Conservation (phyloP, 805 yeast species). For the Priceomyces castillae region DNA sequence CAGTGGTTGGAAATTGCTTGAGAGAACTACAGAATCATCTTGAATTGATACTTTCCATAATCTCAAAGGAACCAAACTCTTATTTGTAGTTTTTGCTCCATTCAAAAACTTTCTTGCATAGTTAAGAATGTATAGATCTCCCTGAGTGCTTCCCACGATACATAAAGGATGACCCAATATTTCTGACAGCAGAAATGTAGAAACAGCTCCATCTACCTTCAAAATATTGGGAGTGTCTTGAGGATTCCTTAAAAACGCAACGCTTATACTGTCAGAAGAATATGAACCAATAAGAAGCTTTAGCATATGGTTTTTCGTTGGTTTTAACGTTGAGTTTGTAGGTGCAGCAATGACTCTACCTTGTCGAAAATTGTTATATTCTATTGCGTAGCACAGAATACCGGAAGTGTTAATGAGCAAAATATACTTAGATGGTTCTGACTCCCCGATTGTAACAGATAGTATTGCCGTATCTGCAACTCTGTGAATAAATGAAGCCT, state of each 20-base stretch:
- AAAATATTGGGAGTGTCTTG: conserved; percentile 33
- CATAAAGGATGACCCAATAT: conserved; percentile 38
- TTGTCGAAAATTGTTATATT: conserved; percentile 27
- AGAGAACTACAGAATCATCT: conserved; percentile 13
- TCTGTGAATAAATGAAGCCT: conserved; percentile 34
- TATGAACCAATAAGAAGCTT: conserved; percentile 26
- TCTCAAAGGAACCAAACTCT: conserved; percentile 41
- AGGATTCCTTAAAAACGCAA: conserved; percentile 29
- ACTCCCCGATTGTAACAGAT: conserved; percentile 25
- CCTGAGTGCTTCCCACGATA: conserved; percentile 32
- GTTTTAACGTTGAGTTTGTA: conserved; percentile 23
- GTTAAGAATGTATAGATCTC: conserved; percentile 36
- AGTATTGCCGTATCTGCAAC: conserved; percentile 32
- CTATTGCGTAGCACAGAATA: conserved; percentile 21
- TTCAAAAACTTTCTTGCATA: conserved; percentile 36
- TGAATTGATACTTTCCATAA: conserved; percentile 28
- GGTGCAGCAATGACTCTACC: conserved; percentile 25
- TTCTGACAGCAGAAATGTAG: conserved; percentile 28
- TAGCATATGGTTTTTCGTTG: conserved; percentile 27
- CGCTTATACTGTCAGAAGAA: conserved; percentile 28
- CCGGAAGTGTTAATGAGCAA: conserved; percentile 33
- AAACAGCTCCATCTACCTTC: conserved; percentile 30
- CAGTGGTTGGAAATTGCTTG: conserved; percentile 28
- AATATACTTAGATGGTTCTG: conserved; percentile 16
- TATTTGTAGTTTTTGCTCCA: conserved; percentile 32